Percentiles rank a stretch among this genome's conserved stretches.
Evolutionary conservation across 306 rosid species (phyloP).

Genomic region (Psophocarpus tetragonolobus): DNA sequence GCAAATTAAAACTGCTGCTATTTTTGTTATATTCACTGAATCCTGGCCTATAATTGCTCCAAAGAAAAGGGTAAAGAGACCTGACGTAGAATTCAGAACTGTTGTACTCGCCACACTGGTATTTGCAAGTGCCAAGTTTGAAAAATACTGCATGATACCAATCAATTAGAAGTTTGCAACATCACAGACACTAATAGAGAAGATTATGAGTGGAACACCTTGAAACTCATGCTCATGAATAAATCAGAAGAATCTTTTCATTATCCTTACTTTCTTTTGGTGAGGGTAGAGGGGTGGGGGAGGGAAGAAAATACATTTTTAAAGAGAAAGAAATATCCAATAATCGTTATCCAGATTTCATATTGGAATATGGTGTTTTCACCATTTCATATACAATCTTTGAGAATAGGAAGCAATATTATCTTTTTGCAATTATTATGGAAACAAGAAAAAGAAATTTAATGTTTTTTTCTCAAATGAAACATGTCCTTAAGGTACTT

Average conservation of each 20-base stretch:
- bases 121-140: constrained; percentile 70
- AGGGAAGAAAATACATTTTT: neutral
- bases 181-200: neutral
- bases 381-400: neutral
- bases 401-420: neutral
- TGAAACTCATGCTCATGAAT: neutral
- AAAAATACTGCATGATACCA: constrained; percentile 56
- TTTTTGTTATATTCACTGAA: constrained; percentile 53
- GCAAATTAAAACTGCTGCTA: constrained; percentile 63
- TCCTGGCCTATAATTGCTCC: constrained; percentile 73
- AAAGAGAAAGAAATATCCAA: neutral
- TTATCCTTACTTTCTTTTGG: neutral
- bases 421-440: neutral
- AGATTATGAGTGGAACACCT: neutral
- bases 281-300: neutral
- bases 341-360: neutral
- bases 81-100: constrained; percentile 63
- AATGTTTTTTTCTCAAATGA: neutral
- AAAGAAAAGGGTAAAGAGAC: constrained; percentile 71
- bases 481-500: neutral
- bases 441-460: neutral
- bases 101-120: constrained; percentile 77
- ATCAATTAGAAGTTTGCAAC: constrained; percentile 21
- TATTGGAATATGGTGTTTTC: neutral
- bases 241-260: neutral